Base-by-base conservation (phyloP, 2,329 filamentous ascomycete genomes). In the Exutisphaerella laricina region DNA sequence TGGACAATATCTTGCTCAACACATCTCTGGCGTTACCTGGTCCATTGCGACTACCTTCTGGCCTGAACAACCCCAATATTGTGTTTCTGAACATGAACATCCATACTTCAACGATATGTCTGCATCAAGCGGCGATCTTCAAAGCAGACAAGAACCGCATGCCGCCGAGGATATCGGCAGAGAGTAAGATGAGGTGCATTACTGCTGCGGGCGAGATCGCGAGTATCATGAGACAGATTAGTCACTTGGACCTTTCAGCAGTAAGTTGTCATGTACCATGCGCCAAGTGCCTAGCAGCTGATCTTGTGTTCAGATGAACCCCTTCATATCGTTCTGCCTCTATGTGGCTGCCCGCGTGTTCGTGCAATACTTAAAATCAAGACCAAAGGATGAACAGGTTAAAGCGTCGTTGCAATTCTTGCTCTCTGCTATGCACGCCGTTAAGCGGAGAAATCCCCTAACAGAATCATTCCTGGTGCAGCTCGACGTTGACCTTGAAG, bases 41-140 rank as follows among this genome's bases (percentile, higher is more conserved):
- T 23, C 75, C 85, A 51, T 74, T 97, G 22, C 87, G 90, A 54
- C 71, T 97, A 22, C 88, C 92, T 0, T 69, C 70, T 12, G 88
- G 87, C 0, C 69, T 95, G 23, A 70, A 73, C 12, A 84, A 89
- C 58, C 77, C 88, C 3, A 97, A 96, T 51, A 80, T 90, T 41
- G 80, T 97, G 4, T 97, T 96, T 62, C 80, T 85, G 44, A 97
- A 97, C 58, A 95, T 98, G 88, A 88, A 86, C 60, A 88, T 98
- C 22, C 89, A 97, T 62, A 95, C 92, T 0, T 94, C 89, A 1
- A 88, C 88, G 1, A 97, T 98, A 41, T 97, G 90, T 63, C 71
- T 98, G n/a, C 92, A 98, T 59, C 92, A 98, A 68, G 92, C 90
- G 2, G 92, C 92, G 18, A 97, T 98, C 14, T 96, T 90, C 74